These are phyloP conservation scores for Paraphysoderma sedebokerense DNA, from an alignment of 371 early-diverging fungal genomes.

Conservation along the genomic window DNA sequence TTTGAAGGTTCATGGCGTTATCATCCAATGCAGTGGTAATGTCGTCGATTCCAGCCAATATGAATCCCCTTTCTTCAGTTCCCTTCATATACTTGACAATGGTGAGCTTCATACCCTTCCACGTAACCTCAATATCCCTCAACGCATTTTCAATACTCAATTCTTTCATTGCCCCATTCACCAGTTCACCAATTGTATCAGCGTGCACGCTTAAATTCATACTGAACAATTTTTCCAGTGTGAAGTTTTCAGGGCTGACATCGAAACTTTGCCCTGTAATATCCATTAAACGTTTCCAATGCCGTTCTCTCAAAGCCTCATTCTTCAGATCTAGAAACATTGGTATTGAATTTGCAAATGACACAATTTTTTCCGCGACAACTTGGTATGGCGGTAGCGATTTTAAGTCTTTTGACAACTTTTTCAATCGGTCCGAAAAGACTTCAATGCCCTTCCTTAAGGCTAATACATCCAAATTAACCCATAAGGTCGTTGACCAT, in stretches of 20 bases:
- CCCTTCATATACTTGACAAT: slow-evolving; percentile 37
- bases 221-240: slow-evolving; percentile 29
- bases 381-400: slow-evolving; percentile 34
- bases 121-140: slow-evolving; percentile 30
- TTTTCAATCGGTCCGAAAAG: slow-evolving; percentile 19
- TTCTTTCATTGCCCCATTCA: slow-evolving; percentile 36
- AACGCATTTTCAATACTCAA: slow-evolving; percentile 33
- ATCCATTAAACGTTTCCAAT: slow-evolving; percentile 35
- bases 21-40: slow-evolving; percentile 28
- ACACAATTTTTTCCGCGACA: slow-evolving; percentile 32
- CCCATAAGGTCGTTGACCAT: slow-evolving; percentile 37
- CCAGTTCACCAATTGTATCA: slow-evolving; percentile 33
- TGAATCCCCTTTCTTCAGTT: slow-evolving; percentile 31
- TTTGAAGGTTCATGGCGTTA: slow-evolving; percentile 34
- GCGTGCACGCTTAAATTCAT: slow-evolving; percentile 34
- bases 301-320: slow-evolving; percentile 33
- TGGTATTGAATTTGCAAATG: slow-evolving; percentile 36
- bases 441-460: slow-evolving; percentile 31
- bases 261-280: slow-evolving; percentile 33
- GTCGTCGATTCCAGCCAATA: slow-evolving; percentile 34
- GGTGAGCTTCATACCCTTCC: slow-evolving; percentile 29
- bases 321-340: slow-evolving; percentile 31
- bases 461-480: slow-evolving; percentile 26
- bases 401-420: slow-evolving; percentile 31
- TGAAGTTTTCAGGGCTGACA: slow-evolving; percentile 37